Evolutionary conservation across 2,329 filamentous ascomycete genomes (phyloP), one percentile per base, ranked within the genome.

Genomic region (Diplodia sapinea): DNA sequence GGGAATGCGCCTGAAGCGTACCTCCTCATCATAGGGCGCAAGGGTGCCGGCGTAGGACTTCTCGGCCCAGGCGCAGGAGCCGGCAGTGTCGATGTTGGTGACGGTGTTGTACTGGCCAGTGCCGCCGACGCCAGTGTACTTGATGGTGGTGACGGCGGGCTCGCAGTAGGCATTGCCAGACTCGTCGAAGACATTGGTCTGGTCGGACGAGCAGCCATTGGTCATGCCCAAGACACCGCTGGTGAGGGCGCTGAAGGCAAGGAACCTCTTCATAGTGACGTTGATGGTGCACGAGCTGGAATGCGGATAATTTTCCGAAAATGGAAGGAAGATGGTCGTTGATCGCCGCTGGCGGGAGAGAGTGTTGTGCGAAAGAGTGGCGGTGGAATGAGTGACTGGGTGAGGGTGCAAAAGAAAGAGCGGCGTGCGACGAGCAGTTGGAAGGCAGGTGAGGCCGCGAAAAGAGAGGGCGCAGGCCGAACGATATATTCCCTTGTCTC

Each of bases 11-110:
- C 29, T 17, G 38, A n/a, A 9, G 77, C 87, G 78, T 80, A 92
- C 90, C 80, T 90, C 90, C 75, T 91, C 88, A 69, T 91, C 84
- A 40, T 92, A 82, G 7, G 91, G 91, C 33, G 89, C 85, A 63
- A 92, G 80, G 50, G 85, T 81, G 15, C 90, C 90, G 12, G 79
- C 82, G 74, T 88, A 93, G 0, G 76, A 68, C 69, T 84, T 79
- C 17, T 83, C 79, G 47, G 82, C 76, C 70, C 82, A 86, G 7
- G 79, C 72, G 77, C 91, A 93, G 23, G 80, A 73, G 8, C 83
- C 84, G 50, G 85, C 86, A 59, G 79, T 72, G 69, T 85, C 81
- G 86, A 93, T 91, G 65, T 74, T 73, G 31, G 83, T 86, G 43
- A 93, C 85, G 66, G 85, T 84, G 68, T 90, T 84, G 81, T 92